Evolutionary conservation across 768 basidiomycete species (phyloP).

Genomic region (Boletus rubropictus): DNA sequence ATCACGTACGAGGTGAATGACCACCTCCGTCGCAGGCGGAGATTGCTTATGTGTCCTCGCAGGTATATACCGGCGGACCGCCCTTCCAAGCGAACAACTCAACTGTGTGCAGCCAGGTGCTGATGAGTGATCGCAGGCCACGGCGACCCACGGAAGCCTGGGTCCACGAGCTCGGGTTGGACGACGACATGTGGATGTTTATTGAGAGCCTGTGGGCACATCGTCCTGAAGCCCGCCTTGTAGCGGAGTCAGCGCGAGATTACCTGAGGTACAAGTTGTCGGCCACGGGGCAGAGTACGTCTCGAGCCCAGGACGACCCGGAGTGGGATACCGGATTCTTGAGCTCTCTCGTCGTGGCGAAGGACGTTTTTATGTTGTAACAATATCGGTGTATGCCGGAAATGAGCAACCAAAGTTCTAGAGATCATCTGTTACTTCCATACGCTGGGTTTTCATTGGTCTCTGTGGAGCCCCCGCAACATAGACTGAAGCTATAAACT

Average conservation of each 20-base stretch:
- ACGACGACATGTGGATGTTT: constrained; percentile 30
- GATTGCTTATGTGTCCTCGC: background rate
- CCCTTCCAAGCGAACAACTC: constrained; percentile 21
- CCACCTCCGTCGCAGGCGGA: background rate
- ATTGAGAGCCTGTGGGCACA: constrained; percentile 26
- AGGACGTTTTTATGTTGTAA: constrained; percentile 15
- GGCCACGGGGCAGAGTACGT: background rate
- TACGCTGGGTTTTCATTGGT: no score
- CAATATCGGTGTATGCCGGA: background rate
- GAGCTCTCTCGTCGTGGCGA: constrained; percentile 4
- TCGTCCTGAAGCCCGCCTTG: constrained; percentile 24
- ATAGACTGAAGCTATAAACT: background rate
- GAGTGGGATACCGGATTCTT: constrained; percentile 26
- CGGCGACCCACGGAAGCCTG: constrained; percentile 15
- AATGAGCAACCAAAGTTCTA: background rate
- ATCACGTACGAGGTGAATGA: constrained; percentile 31
- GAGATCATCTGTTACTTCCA: no score
- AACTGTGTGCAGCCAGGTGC: constrained; percentile 12
- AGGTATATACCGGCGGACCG: constrained; percentile 28
- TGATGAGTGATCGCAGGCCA: constrained; percentile 14
- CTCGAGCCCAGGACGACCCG: constrained; percentile 9
- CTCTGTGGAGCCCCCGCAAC: background rate
- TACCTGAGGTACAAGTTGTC: constrained; percentile 19
- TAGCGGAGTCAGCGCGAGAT: constrained; percentile 19
- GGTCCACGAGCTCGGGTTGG: constrained; percentile 18